Conservation (phyloP, 2,329 filamentous ascomycete species). For the Apiospora saccharicola region DNA sequence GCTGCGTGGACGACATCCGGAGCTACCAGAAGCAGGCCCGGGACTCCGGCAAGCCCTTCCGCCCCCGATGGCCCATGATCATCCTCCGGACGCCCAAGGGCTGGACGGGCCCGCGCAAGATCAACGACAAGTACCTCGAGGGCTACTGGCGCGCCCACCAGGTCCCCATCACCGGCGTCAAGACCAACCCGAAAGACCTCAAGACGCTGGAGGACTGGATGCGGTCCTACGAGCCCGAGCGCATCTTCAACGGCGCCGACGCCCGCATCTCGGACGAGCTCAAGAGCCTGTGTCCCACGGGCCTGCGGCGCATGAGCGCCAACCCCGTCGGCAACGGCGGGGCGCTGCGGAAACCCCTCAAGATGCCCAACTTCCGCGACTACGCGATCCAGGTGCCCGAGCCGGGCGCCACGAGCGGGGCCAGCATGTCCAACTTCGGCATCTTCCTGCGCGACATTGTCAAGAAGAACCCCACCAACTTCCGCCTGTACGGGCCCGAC, state of each 20-base stretch:
- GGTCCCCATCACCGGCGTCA: slow-evolving; percentile 76
- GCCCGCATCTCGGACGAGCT: slow-evolving; percentile 71
- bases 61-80: slow-evolving; percentile 81
- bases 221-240: slow-evolving; percentile 76
- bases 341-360: slow-evolving; percentile 69
- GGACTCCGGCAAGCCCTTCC: slow-evolving; percentile 71
- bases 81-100: slow-evolving; percentile 80
- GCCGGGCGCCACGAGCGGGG: slow-evolving; percentile 62
- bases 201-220: slow-evolving; percentile 79
- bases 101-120: slow-evolving; percentile 77
- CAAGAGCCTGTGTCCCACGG: slow-evolving; percentile 68
- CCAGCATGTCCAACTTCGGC: slow-evolving; percentile 76
- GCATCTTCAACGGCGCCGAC: slow-evolving; percentile 66
- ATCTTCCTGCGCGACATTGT: slow-evolving; percentile 73
- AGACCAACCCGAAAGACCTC: slow-evolving; percentile 69
- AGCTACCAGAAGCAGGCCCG: slow-evolving; percentile 75
- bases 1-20: slow-evolving; percentile 73
- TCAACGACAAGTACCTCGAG: slow-evolving; percentile 74
- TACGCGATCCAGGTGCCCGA: slow-evolving; percentile 70
- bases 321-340: slow-evolving; percentile 81
- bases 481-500: slow-evolving; percentile 80
- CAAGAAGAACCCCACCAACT: slow-evolving; percentile 68
- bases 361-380: slow-evolving; percentile 73
- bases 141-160: slow-evolving; percentile 85
- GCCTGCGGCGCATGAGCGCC: slow-evolving; percentile 75